Conservation (phyloP, 164 flowering plant genomes). For the Vitis vinifera region DNA sequence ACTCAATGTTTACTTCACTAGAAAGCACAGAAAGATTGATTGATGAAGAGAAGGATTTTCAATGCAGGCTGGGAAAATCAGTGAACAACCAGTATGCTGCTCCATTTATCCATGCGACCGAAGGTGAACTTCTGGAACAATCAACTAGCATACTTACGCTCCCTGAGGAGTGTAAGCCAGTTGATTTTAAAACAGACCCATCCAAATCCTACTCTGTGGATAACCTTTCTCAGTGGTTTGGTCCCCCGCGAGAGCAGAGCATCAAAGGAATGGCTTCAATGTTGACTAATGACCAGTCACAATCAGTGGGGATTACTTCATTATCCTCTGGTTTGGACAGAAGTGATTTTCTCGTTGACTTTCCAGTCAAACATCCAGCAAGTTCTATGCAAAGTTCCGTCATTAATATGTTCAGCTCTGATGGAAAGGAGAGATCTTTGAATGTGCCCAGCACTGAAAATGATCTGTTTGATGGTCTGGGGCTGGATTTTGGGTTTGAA, state of each 20-base stretch:
- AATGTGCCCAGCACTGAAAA: slow-evolving; percentile 22
- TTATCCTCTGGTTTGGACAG: slow-evolving; percentile 21
- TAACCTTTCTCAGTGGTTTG: slow-evolving; percentile 39
- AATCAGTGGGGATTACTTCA: slow-evolving; percentile 21
- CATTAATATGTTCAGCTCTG: slow-evolving; percentile 19
- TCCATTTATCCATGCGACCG: slow-evolving; percentile 13
- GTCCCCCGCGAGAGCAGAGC: slow-evolving; percentile 29
- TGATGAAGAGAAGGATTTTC: slow-evolving; percentile 10
- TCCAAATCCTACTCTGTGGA: slow-evolving; percentile 23
- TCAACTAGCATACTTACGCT: slow-evolving; percentile 16
- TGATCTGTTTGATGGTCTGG: slow-evolving; percentile 38
- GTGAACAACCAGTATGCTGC: slow-evolving; percentile 13
- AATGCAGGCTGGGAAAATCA: slow-evolving; percentile 11
- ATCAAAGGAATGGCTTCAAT: slow-evolving; percentile 9
- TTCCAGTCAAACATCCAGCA: slow-evolving; percentile 21
- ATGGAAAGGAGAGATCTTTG: slow-evolving; percentile 21
- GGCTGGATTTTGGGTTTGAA: slow-evolving; percentile 22
- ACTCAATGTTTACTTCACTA: slow-evolving; percentile 14
- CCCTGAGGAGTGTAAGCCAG: slow-evolving; percentile 18
- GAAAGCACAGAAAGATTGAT: slow-evolving; percentile 7
- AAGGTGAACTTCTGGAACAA: slow-evolving; percentile 22
- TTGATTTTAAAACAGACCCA: slow-evolving; percentile 16
- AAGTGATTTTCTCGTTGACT: slow-evolving; percentile 13
- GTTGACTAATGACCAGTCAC: slow-evolving; percentile 24
- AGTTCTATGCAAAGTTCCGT: slow-evolving; percentile 36